Evolutionary conservation across 2,329 filamentous ascomycete species (phyloP).

Genomic region (Knufia fluminis): DNA sequence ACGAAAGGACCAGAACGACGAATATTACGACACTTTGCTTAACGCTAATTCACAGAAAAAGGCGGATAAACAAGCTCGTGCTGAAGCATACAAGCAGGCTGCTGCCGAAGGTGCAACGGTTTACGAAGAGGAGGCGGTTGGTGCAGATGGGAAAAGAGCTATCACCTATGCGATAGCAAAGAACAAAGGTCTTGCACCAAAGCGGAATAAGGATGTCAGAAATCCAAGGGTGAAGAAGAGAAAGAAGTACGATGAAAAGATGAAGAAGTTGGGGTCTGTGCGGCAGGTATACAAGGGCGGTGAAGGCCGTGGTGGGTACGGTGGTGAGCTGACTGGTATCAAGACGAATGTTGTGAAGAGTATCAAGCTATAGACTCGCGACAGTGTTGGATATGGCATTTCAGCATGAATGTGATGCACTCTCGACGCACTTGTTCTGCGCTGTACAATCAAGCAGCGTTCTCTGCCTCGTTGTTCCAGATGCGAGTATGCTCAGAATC

Average conservation of each 20-base stretch:
- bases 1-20: constrained; percentile 31
- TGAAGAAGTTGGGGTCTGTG: constrained; percentile 90
- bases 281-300: constrained; percentile 79
- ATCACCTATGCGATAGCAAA: constrained; percentile 93
- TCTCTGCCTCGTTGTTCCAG: background rate
- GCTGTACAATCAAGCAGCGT: background rate
- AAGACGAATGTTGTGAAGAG: constrained; percentile 90
- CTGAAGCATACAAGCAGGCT: constrained; percentile 47
- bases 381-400: too few relatives aligned
- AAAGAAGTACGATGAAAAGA: constrained; percentile 90
- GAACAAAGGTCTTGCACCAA: constrained; percentile 89
- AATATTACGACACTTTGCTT: constrained; percentile 82
- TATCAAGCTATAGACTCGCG: constrained; percentile 75
- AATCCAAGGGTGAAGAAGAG: constrained; percentile 98
- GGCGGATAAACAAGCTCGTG: constrained; percentile 61
- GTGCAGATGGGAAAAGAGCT: constrained; percentile 77
- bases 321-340: constrained; percentile 88
- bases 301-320: constrained; percentile 75
- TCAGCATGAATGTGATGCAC: too few relatives aligned
- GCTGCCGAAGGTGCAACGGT: constrained; percentile 51
- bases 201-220: constrained; percentile 84
- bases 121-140: constrained; percentile 58
- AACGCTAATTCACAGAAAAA: constrained; percentile 49
- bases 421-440: too few relatives aligned
- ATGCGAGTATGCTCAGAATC: background rate